These are phyloP conservation scores for Petrea volubilis DNA, from an alignment of 257 asterid genomes.

Conservation along the genomic window DNA sequence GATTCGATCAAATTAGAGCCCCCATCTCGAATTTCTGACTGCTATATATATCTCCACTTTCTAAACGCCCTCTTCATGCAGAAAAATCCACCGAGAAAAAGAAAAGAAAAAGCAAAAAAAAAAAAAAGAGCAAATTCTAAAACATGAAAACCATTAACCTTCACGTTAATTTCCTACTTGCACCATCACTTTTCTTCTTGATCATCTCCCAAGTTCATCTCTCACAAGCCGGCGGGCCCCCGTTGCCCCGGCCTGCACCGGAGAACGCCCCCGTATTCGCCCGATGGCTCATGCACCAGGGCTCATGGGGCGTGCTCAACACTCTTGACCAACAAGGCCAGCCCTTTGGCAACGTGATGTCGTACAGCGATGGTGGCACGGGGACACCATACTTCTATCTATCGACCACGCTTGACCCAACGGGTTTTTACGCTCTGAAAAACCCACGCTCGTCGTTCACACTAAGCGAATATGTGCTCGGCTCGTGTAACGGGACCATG, in stretches of 20 bases:
- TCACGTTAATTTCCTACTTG: background rate
- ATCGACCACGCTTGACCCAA: conserved; percentile 14
- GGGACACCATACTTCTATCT: conserved; percentile 22
- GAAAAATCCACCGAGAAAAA: background rate
- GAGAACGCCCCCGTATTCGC: conserved; percentile 9
- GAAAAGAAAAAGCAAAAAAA: background rate
- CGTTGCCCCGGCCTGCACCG: background rate
- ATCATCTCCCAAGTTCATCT: background rate
- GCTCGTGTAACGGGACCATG: background rate
- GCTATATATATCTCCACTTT: background rate
- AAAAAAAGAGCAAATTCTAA: too few species aligned
- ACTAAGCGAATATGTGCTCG: conserved; percentile 17
- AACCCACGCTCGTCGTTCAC: conserved; percentile 22
- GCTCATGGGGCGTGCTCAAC: conserved; percentile 28
- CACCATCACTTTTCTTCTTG: background rate
- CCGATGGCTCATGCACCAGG: conserved; percentile 24
- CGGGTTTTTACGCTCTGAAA: background rate
- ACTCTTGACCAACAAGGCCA: background rate
- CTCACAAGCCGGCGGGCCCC: background rate
- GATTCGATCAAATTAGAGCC: too few species aligned
- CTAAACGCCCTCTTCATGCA: background rate
- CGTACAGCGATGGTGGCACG: conserved; percentile 8
- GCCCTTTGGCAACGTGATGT: conserved; percentile 26
- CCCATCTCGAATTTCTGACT: background rate
- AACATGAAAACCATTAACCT: conserved; percentile 1